These are phyloP conservation scores for Dactylellina drechsleri DNA, from an alignment of 2,329 filamentous ascomycete genomes.

Conservation along the genomic window DNA sequence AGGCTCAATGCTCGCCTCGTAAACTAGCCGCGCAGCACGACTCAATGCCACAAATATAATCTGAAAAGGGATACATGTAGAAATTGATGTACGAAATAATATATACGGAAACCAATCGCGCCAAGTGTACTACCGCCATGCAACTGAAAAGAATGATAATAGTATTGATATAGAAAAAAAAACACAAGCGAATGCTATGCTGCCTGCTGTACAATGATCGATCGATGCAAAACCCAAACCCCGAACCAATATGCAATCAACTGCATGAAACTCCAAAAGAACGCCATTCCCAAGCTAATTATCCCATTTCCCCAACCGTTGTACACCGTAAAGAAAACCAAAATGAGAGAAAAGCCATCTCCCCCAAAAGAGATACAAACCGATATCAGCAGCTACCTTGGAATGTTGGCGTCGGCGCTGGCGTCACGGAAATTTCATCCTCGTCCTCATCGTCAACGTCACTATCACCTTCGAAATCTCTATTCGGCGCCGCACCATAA, in stretches of 20 bases:
- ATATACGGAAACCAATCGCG: conserved; percentile 4
- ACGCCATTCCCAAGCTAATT: conserved; percentile 13
- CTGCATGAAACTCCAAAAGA: conserved; percentile 20
- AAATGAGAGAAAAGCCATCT: conserved; percentile 6
- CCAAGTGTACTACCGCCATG: conserved; percentile 16
- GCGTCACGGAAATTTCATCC: conserved; percentile 9
- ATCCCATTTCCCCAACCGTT: conserved; percentile 9
- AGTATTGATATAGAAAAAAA: not conserved
- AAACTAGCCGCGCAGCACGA: too few relatives aligned
- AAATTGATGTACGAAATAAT: not conserved
- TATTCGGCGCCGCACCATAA: conserved; percentile 10
- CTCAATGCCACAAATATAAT: too few relatives aligned
- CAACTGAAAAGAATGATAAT: conserved; percentile 11
- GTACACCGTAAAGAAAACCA: conserved; percentile 21
- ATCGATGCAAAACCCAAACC: conserved; percentile 12
- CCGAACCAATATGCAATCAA: conserved; percentile 6
- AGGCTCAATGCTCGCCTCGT: too few relatives aligned
- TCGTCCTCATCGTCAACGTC: conserved; percentile 22
- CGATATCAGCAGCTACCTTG: conserved; percentile 4
- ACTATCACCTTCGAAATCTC: conserved; percentile 5
- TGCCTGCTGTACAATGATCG: conserved; percentile 9
- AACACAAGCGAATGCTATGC: conserved; percentile 24
- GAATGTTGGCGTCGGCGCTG: not conserved
- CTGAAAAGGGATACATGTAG: too few relatives aligned
- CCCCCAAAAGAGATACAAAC: not conserved